Evolutionary conservation across 1,284 basidiomycete species (phyloP).

Genomic region (Malassezia nana): DNA sequence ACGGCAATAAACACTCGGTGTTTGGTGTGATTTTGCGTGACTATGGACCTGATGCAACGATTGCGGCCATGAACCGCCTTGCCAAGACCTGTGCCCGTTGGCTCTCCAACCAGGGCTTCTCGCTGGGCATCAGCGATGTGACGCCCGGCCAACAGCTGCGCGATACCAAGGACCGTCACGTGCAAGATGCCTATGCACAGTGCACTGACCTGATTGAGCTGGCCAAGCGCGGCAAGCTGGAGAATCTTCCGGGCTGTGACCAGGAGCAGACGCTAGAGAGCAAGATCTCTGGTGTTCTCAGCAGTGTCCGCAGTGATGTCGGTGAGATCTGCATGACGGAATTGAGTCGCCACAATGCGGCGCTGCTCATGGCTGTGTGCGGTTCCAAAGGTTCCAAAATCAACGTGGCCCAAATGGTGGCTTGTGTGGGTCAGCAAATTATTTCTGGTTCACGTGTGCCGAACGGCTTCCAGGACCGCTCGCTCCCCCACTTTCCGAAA

Average conservation of each 20-base stretch:
- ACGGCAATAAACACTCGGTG: slow-evolving; percentile 98
- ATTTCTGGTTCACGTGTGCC: slow-evolving; percentile 96
- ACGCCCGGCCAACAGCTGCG: slow-evolving; percentile 81
- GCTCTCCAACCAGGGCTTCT: slow-evolving; percentile 94
- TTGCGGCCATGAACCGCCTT: slow-evolving; percentile 86
- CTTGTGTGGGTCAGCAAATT: slow-evolving; percentile 98
- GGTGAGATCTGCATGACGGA: slow-evolving; percentile 98
- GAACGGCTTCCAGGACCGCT: slow-evolving; percentile 97
- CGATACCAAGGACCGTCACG: slow-evolving; percentile 71
- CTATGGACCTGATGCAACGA: slow-evolving; percentile 88
- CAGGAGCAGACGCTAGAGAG: slow-evolving; percentile 95
- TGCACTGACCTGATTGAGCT: slow-evolving; percentile 77
- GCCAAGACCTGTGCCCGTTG: slow-evolving; percentile 93
- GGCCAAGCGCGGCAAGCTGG: slow-evolving; percentile 82
- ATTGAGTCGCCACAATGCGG: slow-evolving; percentile 88
- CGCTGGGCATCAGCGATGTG: slow-evolving; percentile 95
- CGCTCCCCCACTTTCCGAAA: slow-evolving; percentile 94
- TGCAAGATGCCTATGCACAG: slow-evolving; percentile 77
- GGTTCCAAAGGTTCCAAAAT: slow-evolving; percentile 97
- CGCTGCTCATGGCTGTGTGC: slow-evolving; percentile 97
- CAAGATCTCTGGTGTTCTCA: slow-evolving; percentile 82
- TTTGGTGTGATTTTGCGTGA: slow-evolving; percentile 96
- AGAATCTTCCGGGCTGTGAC: slow-evolving; percentile 91
- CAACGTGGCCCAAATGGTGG: slow-evolving; percentile 99
- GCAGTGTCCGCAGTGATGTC: slow-evolving; percentile 86